Evolutionary conservation across 2,329 filamentous ascomycete genomes (phyloP).

Genomic region (Plenodomus biglobosus): DNA sequence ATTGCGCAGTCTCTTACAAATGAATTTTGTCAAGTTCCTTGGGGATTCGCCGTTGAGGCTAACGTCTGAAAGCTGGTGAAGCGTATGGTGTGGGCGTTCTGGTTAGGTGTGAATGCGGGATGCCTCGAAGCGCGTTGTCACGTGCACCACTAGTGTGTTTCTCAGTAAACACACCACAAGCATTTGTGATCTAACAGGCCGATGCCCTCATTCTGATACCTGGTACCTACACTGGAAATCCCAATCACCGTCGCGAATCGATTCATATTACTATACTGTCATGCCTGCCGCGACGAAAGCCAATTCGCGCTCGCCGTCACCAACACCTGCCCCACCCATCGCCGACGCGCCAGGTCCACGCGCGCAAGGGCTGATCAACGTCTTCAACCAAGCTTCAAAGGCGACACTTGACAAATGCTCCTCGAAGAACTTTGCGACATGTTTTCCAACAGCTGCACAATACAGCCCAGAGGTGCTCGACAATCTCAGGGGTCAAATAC

Average conservation of each 20-base stretch:
- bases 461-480: constrained; percentile 60
- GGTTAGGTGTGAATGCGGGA: background rate
- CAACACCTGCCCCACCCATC: constrained; percentile 55
- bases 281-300: constrained; percentile 37
- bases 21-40: too few species aligned
- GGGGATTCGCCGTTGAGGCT: too few species aligned
- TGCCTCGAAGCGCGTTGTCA: constrained; percentile 7
- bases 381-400: constrained; percentile 61
- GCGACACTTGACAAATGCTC: constrained; percentile 63
- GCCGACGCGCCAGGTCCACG: constrained; percentile 60
- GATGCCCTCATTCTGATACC: background rate
- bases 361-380: constrained; percentile 60
- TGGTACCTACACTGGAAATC: background rate
- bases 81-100: background rate
- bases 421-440: constrained; percentile 62
- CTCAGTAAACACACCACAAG: constrained; percentile 14
- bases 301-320: constrained; percentile 51
- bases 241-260: background rate
- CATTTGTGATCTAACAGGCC: background rate
- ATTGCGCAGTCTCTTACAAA: too few species aligned
- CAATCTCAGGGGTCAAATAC: constrained; percentile 60
- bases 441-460: constrained; percentile 63
- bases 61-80: background rate
- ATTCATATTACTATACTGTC: constrained; percentile 11
- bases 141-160: constrained; percentile 14